phyloP scores from a whole-genome alignment of 768 basidiomycete species.

The Termitomyces sp. region DNA sequence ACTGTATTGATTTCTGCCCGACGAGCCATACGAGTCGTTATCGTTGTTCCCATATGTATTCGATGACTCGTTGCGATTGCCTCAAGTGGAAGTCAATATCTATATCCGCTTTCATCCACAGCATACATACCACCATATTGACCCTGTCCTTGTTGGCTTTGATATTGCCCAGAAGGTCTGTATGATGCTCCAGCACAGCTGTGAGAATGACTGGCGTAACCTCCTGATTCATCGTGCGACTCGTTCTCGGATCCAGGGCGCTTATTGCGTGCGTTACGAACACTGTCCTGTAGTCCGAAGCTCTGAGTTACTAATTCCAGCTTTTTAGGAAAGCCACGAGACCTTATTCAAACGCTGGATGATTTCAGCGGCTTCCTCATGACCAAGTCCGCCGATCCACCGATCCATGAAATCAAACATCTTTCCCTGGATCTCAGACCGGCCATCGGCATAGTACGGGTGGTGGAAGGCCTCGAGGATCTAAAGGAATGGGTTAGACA shows the following conservation, averaged over 20 bases:
- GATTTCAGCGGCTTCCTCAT: conserved; percentile 37
- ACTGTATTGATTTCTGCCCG: conserved; percentile 3
- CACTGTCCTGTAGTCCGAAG: conserved; percentile 36
- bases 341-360: conserved; percentile 52
- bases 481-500: conserved; percentile 15
- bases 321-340: conserved; percentile 1
- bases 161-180: conserved; percentile 9
- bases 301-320: background rate
- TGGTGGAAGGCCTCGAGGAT: conserved; percentile 67
- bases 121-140: conserved; percentile 6
- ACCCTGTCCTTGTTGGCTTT: conserved; percentile 11
- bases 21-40: background rate
- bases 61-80: background rate
- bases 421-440: conserved; percentile 47
- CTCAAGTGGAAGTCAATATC: background rate
- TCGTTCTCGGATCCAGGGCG: conserved; percentile 44
- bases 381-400: conserved; percentile 46
- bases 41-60: conserved; percentile 1
- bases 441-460: conserved; percentile 55
- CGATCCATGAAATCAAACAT: conserved; percentile 54
- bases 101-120: background rate
- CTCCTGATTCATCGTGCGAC: conserved; percentile 26
- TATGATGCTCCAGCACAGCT: conserved; percentile 7
- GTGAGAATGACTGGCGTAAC: conserved; percentile 15
- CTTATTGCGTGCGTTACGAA: conserved; percentile 52